Evolutionary conservation across 2,329 filamentous ascomycete species (phyloP).

Genomic region (Penicillium sp.): DNA sequence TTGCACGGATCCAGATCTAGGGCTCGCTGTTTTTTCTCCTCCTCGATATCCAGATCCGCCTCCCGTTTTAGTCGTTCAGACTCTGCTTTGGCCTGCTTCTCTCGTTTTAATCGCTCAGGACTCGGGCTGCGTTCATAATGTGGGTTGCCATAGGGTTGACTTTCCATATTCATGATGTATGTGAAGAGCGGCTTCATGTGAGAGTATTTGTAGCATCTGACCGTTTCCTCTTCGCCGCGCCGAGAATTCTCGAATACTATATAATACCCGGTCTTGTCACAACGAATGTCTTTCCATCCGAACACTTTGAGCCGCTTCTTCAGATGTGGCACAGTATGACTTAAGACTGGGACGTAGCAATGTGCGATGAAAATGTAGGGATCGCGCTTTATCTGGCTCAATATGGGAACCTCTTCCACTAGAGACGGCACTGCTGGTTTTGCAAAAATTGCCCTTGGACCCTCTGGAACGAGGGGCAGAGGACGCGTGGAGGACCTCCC

Average conservation of each 20-base stretch:
- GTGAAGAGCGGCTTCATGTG: conserved; percentile 88
- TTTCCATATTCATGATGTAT: conserved; percentile 90
- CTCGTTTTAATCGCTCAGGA: conserved; percentile 49
- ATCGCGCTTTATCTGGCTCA: conserved; percentile 72
- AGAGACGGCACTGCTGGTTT: conserved; percentile 52
- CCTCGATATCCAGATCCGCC: conserved; percentile 80
- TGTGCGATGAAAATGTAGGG: conserved; percentile 93
- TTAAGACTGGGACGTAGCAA: conserved; percentile 82
- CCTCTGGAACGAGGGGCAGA: conserved; percentile 38
- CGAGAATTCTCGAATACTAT: conserved; percentile 84
- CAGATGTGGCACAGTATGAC: conserved; percentile 84
- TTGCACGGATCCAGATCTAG: conserved; percentile 87
- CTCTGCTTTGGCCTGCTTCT: conserved; percentile 66
- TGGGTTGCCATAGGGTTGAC: conserved; percentile 71
- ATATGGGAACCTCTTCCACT: conserved; percentile 69
- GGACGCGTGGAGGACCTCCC: conserved; percentile 53
- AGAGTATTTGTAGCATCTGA: conserved; percentile 77
- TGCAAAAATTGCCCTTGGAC: conserved; percentile 43
- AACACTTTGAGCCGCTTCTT: conserved; percentile 87
- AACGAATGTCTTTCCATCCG: conserved; percentile 77
- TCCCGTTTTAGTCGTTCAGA: conserved; percentile 70
- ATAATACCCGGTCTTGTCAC: conserved; percentile 87
- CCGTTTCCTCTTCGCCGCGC: conserved; percentile 77
- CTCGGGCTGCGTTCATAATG: conserved; percentile 60
- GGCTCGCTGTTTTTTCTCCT: conserved; percentile 86